A percentile compares a stretch with the other conserved stretches of the same genome.
These are phyloP conservation scores for Coemansia sp. DNA, from an alignment of 192 early-diverging fungal genomes.

Conservation along the genomic window DNA sequence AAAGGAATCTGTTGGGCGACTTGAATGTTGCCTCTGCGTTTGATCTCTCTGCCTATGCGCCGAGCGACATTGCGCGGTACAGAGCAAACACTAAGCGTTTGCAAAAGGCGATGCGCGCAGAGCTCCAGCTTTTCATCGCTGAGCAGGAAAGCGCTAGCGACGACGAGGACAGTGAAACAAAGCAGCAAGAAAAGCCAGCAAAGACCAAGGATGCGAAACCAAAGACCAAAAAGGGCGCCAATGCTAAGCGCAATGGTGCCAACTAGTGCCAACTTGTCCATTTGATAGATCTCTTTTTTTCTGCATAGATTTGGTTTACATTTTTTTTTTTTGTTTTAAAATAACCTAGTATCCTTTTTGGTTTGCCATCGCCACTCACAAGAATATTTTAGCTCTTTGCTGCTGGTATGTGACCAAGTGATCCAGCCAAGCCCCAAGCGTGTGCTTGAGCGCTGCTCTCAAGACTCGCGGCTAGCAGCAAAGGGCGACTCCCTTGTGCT, in stretches of 20 bases:
- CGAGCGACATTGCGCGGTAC: constrained; percentile 27
- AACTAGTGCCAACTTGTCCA: not conserved
- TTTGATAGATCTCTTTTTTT: not conserved
- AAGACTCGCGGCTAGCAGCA: not conserved
- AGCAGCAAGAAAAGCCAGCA: constrained; percentile 5
- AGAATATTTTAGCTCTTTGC: not conserved
- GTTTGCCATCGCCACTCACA: not conserved
- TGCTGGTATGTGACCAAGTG: too few species aligned
- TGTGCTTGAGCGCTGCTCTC: not conserved
- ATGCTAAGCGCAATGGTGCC: not conserved
- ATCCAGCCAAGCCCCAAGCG: too few species aligned
- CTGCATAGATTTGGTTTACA: too few species aligned
- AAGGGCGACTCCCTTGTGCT: not conserved
- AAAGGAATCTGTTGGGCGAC: not conserved
- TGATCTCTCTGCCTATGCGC: constrained; percentile 34
- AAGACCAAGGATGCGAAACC: constrained; percentile 1
- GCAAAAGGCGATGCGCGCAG: constrained; percentile 24
- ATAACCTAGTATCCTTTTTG: too few species aligned
- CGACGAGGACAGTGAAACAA: not conserved
- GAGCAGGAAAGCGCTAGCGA: constrained; percentile 24
- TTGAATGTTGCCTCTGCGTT: constrained; percentile 42
- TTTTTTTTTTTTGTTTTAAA: too few species aligned
- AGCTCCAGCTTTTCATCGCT: constrained; percentile 35
- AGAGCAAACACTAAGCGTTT: constrained; percentile 7
- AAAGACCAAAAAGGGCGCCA: not conserved